phyloP scores from a whole-genome alignment of 108 stramenopile species.

The Craspedostauros australis region DNA sequence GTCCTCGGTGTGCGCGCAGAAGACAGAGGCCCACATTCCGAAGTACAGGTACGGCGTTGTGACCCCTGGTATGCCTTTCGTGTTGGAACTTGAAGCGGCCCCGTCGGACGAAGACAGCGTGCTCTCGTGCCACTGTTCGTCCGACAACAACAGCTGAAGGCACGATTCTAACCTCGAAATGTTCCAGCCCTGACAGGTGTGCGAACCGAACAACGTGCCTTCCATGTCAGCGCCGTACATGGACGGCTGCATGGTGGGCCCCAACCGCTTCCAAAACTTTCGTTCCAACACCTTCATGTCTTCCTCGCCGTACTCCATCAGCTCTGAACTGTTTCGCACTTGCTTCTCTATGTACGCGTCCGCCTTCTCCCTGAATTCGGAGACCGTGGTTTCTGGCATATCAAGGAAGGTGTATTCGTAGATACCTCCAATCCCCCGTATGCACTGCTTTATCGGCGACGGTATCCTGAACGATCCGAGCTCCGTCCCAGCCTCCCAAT shows the following conservation, averaged over 20 bases:
- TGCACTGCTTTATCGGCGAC: slow-evolving; percentile 68
- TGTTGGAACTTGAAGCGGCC: no score
- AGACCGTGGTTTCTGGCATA: slow-evolving; percentile 39
- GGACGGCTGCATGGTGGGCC: slow-evolving; percentile 86
- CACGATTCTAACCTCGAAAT: slow-evolving; percentile 45
- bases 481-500: slow-evolving; percentile 68
- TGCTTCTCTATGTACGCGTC: slow-evolving; percentile 69
- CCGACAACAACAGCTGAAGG: slow-evolving; percentile 30
- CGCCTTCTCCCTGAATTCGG: slow-evolving; percentile 67
- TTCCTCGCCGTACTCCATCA: neutral
- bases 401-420: slow-evolving; percentile 81
- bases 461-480: slow-evolving; percentile 66
- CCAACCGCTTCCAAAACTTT: slow-evolving; percentile 89
- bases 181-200: slow-evolving; percentile 83
- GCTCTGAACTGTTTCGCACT: slow-evolving; percentile 28
- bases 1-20: slow-evolving; percentile 96
- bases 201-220: slow-evolving; percentile 83
- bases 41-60: slow-evolving; percentile 85
- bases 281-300: slow-evolving; percentile 65
- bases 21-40: slow-evolving; percentile 86
- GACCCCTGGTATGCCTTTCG: slow-evolving; percentile 66
- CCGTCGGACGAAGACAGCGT: no score
- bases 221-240: slow-evolving; percentile 94
- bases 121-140: slow-evolving; percentile 22
- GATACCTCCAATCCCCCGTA: slow-evolving; percentile 78